Percentiles rank a stretch among this genome's conserved stretches.
Evolutionary conservation across 345 rosid species (phyloP).

Genomic region (Theobroma cacao): DNA sequence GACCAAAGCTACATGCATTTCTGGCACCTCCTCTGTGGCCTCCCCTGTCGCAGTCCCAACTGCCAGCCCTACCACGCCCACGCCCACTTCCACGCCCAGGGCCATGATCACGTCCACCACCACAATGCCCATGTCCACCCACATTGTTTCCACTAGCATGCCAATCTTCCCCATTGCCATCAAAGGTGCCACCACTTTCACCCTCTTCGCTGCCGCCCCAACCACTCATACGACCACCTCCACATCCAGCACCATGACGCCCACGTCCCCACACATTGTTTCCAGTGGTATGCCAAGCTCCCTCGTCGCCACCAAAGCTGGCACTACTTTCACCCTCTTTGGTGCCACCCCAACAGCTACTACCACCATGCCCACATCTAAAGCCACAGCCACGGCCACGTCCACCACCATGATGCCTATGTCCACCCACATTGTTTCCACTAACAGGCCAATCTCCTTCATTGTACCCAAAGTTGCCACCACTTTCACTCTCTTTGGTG

Average conservation of each 20-base stretch:
- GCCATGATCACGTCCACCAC: not conserved
- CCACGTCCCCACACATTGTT: slow-evolving; percentile 21
- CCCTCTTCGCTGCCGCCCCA: not conserved
- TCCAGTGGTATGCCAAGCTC: not conserved
- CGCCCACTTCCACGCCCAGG: not conserved
- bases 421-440: not conserved
- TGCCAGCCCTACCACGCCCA: not conserved
- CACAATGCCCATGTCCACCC: not conserved
- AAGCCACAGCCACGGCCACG: not conserved
- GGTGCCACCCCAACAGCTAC: slow-evolving; percentile 49
- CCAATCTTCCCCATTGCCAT: not conserved
- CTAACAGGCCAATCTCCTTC: not conserved
- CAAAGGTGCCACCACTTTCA: not conserved
- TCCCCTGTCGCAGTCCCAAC: slow-evolving; percentile 28
- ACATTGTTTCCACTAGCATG: not conserved
- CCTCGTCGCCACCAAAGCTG: not conserved
- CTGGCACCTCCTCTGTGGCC: slow-evolving; percentile 6
- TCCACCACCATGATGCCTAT: not conserved
- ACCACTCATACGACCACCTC: not conserved
- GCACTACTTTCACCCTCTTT: not conserved
- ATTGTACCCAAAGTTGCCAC: not conserved
- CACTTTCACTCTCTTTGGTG: not conserved
- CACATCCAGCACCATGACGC: not conserved
- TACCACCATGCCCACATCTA: slow-evolving; percentile 2
- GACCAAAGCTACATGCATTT: slow-evolving; percentile 19